Conservation (phyloP, 2,329 filamentous ascomycete genomes). For the Alternaria sp. region DNA sequence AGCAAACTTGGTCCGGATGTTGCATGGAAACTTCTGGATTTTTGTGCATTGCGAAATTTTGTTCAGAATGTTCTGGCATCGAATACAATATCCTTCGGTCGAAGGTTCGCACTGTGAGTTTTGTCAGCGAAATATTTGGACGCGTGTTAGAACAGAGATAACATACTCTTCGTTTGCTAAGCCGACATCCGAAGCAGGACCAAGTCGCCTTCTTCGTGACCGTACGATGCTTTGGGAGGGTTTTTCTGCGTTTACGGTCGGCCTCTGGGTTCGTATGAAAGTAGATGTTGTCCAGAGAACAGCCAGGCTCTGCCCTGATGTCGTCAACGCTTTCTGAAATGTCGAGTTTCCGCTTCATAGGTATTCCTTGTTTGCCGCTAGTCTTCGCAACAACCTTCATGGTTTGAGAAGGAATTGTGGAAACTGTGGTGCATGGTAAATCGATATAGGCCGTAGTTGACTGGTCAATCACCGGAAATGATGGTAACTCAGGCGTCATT, state of each 20-base stretch:
- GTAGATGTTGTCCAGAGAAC: background rate
- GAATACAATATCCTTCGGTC: background rate
- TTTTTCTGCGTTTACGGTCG: background rate
- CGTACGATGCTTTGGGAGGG: background rate
- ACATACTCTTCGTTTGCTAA: background rate
- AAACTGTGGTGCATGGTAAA: background rate
- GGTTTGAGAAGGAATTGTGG: background rate
- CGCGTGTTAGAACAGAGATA: rapidly evolving
- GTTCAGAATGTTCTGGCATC: background rate
- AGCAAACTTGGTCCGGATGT: background rate
- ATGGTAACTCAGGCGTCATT: background rate
- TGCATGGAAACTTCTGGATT: background rate
- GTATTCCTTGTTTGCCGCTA: rapidly evolving
- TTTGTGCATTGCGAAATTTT: background rate
- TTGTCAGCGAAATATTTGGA: rapidly evolving
- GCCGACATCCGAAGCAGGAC: background rate
- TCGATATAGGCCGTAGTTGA: background rate
- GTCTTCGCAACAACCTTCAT: background rate
- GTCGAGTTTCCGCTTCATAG: background rate
- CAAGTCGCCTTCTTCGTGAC: background rate
- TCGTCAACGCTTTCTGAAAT: background rate
- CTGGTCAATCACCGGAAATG: background rate
- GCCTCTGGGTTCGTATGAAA: background rate
- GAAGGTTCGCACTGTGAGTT: background rate
- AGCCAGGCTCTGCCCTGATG: background rate